Evolutionary conservation across 2,329 filamentous ascomycete species (phyloP).

Genomic region (Exophiala xenobiotica): DNA sequence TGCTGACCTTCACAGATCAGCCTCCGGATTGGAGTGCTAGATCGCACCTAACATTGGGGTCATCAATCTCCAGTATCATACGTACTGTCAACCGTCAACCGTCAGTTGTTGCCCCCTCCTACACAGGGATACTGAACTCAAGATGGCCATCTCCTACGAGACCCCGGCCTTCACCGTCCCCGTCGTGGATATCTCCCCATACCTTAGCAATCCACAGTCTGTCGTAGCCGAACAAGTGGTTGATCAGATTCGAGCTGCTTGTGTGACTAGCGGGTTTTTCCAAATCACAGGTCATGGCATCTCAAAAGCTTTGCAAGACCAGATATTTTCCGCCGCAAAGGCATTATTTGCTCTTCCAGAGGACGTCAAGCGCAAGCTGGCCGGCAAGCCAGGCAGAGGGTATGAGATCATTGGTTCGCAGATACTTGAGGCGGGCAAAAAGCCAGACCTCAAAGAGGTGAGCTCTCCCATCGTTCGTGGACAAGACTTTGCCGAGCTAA

Average conservation of each 20-base stretch:
- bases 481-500: background rate
- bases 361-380: conserved; percentile 26
- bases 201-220: background rate
- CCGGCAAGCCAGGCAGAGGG: conserved; percentile 25
- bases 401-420: conserved; percentile 34
- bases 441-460: conserved; percentile 35
- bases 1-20: no score
- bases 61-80: no score
- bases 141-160: conserved; percentile 4
- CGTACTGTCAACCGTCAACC: no score
- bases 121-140: background rate
- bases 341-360: conserved; percentile 49
- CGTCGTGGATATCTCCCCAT: background rate
- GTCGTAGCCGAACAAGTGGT: conserved; percentile 30
- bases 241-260: conserved; percentile 43
- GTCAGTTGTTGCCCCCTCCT: no score
- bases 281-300: conserved; percentile 53
- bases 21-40: no score
- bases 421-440: conserved; percentile 30
- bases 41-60: no score
- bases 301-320: conserved; percentile 40
- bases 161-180: conserved; percentile 5
- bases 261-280: conserved; percentile 54
- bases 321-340: conserved; percentile 44
- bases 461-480: background rate